Percentiles rank a stretch among this genome's conserved stretches.
Conservation (phyloP, 1,284 basidiomycete species). For the Abortiporus biennis region DNA sequence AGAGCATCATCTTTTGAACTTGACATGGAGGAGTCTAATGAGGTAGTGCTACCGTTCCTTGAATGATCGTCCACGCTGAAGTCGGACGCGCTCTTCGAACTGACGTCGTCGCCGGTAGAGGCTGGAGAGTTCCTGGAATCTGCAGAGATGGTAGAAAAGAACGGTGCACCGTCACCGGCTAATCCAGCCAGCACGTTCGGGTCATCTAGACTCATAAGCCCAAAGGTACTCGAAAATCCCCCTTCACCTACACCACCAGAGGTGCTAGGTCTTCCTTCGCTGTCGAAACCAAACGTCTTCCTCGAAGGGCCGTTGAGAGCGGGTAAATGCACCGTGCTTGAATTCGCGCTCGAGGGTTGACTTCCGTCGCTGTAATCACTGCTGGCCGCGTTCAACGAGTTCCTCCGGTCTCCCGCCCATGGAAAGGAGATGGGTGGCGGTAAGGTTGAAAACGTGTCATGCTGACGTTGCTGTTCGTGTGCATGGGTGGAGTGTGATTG, state of each 20-base stretch:
- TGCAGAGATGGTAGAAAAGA: conserved; percentile 41
- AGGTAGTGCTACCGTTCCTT: neutral
- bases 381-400: conserved; percentile 9
- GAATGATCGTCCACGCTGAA: neutral
- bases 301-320: conserved; percentile 15
- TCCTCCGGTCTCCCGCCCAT: no score
- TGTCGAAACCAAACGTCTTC: conserved; percentile 3
- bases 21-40: conserved; percentile 1
- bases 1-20: conserved; percentile 14
- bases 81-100: neutral
- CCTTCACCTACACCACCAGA: conserved; percentile 25
- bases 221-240: conserved; percentile 62
- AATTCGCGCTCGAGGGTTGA: conserved; percentile 21
- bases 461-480: neutral
- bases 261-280: neutral
- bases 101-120: neutral
- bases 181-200: conserved; percentile 57
- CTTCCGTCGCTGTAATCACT: conserved; percentile 20
- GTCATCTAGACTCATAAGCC: conserved; percentile 67
- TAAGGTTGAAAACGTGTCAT: neutral
- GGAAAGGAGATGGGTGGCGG: neutral
- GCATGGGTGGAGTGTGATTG: no score
- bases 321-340: conserved; percentile 21
- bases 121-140: neutral
- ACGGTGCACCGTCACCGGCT: conserved; percentile 47